A percentile compares a stretch with the other conserved stretches of the same genome.
Evolutionary conservation across 441 rosid genomes (phyloP).

Genomic region (Gossypium schwendimanii): DNA sequence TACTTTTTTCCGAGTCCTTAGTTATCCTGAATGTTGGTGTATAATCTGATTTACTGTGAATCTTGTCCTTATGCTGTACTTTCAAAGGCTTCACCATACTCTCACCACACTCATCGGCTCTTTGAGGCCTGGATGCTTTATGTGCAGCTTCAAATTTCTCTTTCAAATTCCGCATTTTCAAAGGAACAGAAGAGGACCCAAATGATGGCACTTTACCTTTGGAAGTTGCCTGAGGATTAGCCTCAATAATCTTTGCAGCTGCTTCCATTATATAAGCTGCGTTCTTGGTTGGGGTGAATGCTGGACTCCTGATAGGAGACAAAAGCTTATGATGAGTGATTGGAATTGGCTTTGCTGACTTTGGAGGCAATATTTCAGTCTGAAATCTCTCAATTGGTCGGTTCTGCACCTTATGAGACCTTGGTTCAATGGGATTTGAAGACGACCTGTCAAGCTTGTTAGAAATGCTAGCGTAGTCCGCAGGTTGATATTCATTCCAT

Average conservation of each 20-base stretch:
- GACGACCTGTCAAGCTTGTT: conserved; percentile 32
- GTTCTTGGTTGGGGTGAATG: conserved; percentile 44
- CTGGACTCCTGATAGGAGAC: conserved; percentile 70
- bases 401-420: conserved; percentile 31
- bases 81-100: conserved; percentile 22
- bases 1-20: conserved; percentile 20
- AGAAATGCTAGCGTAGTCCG: conserved; percentile 28
- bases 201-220: conserved; percentile 30
- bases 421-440: conserved; percentile 39
- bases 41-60: conserved; percentile 19
- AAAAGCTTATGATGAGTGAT: conserved; percentile 61
- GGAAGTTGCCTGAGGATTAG: conserved; percentile 40
- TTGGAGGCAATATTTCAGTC: conserved; percentile 72
- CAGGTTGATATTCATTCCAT: conserved; percentile 34
- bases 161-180: conserved; percentile 67
- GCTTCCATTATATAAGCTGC: conserved; percentile 66
- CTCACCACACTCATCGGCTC: conserved; percentile 19
- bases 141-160: conserved; percentile 68
- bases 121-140: conserved; percentile 35
- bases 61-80: conserved; percentile 32
- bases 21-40: conserved; percentile 21
- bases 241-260: conserved; percentile 68
- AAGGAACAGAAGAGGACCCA: conserved; percentile 54
- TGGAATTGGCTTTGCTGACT: conserved; percentile 61
- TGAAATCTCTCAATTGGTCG: conserved; percentile 68